phyloP scores from a whole-genome alignment of 2,329 filamentous ascomycete species.

The Aspergillus hiratsukae region DNA sequence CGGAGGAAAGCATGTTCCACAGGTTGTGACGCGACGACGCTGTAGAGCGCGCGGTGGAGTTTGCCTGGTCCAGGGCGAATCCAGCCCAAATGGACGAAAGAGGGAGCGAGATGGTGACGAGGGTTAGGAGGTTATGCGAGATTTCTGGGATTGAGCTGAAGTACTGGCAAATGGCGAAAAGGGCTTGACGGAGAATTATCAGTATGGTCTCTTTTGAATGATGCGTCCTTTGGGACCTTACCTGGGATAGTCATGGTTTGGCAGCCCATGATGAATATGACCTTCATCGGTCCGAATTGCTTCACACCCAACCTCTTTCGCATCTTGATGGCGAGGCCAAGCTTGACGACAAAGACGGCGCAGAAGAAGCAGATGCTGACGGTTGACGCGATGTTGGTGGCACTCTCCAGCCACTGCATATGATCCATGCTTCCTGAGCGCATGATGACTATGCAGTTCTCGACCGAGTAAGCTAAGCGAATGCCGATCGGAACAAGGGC shows the following conservation, averaged over 20 bases:
- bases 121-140: conserved; percentile 51
- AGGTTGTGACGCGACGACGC: conserved; percentile 19
- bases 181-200: conserved; percentile 38
- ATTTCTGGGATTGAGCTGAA: conserved; percentile 49
- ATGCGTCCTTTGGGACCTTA: conserved; percentile 23
- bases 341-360: conserved; percentile 57
- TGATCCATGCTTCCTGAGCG: conserved; percentile 21
- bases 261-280: conserved; percentile 64
- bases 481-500: conserved; percentile 51
- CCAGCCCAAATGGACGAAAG: conserved; percentile 64
- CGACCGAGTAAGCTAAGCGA: conserved; percentile 49
- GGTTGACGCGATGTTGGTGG: conserved; percentile 49
- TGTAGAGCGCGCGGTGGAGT: conserved; percentile 3
- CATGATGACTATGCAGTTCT: conserved; percentile 44
- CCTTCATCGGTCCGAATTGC: conserved; percentile 61
- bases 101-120: conserved; percentile 60
- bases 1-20: conserved; percentile 24
- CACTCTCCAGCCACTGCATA: conserved; percentile 40
- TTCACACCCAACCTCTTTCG: conserved; percentile 54
- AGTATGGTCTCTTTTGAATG: conserved; percentile 9
- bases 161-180: conserved; percentile 59
- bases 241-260: conserved; percentile 63
- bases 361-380: conserved; percentile 60
- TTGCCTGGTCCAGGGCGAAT: conserved; percentile 27
- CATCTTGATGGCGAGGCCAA: conserved; percentile 54